Base-by-base conservation (phyloP, 176 grass and related monocot species). In the Thinopyrum elongatum region DNA sequence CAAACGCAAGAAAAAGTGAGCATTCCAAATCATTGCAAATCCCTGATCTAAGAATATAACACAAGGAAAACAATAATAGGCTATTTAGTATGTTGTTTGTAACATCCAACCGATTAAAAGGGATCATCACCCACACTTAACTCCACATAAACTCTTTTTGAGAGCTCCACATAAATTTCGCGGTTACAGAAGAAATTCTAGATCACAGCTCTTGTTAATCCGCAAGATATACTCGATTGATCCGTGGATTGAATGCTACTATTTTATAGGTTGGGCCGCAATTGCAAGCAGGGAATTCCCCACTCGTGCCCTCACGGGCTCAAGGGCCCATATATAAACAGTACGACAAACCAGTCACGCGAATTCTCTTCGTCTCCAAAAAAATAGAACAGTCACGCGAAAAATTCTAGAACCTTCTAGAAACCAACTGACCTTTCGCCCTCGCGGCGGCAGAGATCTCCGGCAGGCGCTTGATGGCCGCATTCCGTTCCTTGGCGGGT, bases 381-480 rank as follows among this genome's bases (percentile, higher is more conserved):
- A 49, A 49, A 53, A 53, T 2, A 51, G 15, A 51, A 17, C 47
- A 51, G 46, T 10, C 34, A 26, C 27, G 14, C 4, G 2, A 82
- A 28, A 35, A n/a, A 16, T 53, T 84, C 23, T 70, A 83, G 51
- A 80, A 53, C 12, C 23, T 70, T 57, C 36, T 34, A 15, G 16
- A 86, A 74, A 25, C 31, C 2, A 1, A 59, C 59, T 76, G 21
- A 99, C 97, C 97, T 93, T 82, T 89, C 14, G 89, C 74, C 65
- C 87, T 90, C 33, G 96, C 70, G 65, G 67, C 78, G 15, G 77
- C 71, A 8, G 87, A 84, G 11, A 96, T 90, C 58, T 90, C 88
- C 15, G 90, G 81, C 28, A 99, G 88, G 64, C 76, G 90, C 55
- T 73, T 88, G 23, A 96, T 53, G 28, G 92, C 94, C 62, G 76